Base-by-base conservation (phyloP, 352 stramenopile species). In the Phytopythium aichiense region DNA sequence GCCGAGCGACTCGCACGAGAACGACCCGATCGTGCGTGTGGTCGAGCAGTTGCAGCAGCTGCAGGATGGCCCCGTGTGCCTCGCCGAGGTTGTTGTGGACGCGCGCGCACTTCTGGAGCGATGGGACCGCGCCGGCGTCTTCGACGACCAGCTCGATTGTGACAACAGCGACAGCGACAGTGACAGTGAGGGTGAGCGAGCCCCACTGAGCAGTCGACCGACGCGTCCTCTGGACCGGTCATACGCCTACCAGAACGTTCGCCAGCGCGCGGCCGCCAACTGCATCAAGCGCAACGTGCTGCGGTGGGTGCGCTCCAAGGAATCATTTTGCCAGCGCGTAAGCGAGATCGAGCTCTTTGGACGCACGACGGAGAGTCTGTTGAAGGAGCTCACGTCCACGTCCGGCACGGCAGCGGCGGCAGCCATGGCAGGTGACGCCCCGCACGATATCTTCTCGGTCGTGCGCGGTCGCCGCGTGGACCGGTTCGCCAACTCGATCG, bases 211-310 rank as follows among this genome's bases (percentile, higher is more conserved):
- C 58, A n/a, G 16, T 13, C 22, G 38, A 37, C 46, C 33, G 4
- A 20, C 50, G 7, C 37, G 59, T 0, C 48, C 50, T 38, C 35
- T 72, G 7, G 52, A 77, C 28, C 30, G 72, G 7, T 88, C 81
- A 45, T 79, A 91, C 33, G 77, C 71, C 23, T 88, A 88, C 61
- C 75, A 84, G 55, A 80, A 62, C 23, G 46, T 88, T 23, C 77
- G 77, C 2, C 76, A 89, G 61, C 76, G 78, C 25, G 76, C 79
- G 16, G 81, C 79, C 20, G 77, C 72, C 20, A 74, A 72, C 40
- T 54, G 88, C 45, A 87, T 91, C 61, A 89, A 89, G 59, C 77
- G 79, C 12, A 78, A 79, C 18, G 73, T 88, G 0, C 56, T 89
- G 30, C 54, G 33, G 13, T 91, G 81, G 81, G 69, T 75, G 46